Evolutionary conservation across 192 early-diverging fungal species (phyloP), one percentile per base, ranked within the genome.

Genomic region (Radiomyces spectabilis): DNA sequence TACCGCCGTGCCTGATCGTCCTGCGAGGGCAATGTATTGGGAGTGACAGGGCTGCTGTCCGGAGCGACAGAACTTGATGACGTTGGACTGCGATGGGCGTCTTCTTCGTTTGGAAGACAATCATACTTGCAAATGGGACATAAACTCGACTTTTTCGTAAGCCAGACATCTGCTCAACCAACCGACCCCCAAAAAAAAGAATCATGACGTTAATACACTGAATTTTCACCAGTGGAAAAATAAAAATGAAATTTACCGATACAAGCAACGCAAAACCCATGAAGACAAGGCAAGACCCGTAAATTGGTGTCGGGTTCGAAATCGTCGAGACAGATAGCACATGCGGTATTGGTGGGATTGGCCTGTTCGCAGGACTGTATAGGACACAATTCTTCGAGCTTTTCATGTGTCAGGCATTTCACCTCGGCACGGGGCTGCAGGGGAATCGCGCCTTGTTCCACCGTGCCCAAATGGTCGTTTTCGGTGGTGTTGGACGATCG

Each of bases 261-360:
- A 45, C 68, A 69, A 26, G 35, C 52, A 19, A 48, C 42, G 46
- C 68, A 69, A 40, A 64, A 69, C 6, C 57, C 61, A 40, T 69
- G 68, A 12, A 45, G 31, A 51, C 68, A 69, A 10, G 56, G 61
- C 40, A 69, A 25, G n/a, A 59, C 43, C 18, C 68, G 68, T 4
- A 69, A 37, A 10, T 30, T 22, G 7, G 15, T 52, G 5, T 45
- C 45, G 1, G 10, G 19, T 27, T 33, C 21, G 31, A 69, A 69
- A n/a, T 69, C 66, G 4, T 69, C 68, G 18, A 63, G 39, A 40
- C 68, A 69, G 34, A 69, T 69, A 8, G 51, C 30, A 38, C 68
- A 69, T 10, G 31, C 40, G 8, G 32, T 35, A 42, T 63, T 64
- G 15, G 35, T 59, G 6, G 53, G 29, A 1, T 33, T 53, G 10